phyloP scores from a whole-genome alignment of 2,329 filamentous ascomycete genomes.

The Ophiostoma montium region DNA sequence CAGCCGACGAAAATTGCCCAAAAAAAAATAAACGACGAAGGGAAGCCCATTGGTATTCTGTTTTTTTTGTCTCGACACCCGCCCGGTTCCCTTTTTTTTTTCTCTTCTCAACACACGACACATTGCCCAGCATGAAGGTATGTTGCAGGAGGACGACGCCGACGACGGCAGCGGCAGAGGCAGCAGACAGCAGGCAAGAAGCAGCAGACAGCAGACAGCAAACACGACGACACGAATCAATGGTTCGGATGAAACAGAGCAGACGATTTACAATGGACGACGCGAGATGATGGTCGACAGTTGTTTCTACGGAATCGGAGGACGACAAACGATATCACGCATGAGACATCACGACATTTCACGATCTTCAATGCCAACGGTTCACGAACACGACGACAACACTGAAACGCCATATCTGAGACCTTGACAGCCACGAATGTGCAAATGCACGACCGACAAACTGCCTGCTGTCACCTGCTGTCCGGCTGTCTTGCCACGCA shows the following conservation, averaged over 20 bases:
- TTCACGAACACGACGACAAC: too few species aligned
- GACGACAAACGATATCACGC: too few species aligned
- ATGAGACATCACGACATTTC: too few species aligned
- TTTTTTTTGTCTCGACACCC: conserved; percentile 8
- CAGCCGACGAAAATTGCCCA: not conserved
- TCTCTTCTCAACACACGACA: conserved; percentile 2
- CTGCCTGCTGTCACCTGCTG: not conserved
- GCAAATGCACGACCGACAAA: too few species aligned
- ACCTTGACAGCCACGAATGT: too few species aligned
- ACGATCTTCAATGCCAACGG: too few species aligned
- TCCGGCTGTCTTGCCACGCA: too few species aligned
- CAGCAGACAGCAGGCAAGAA: not conserved
- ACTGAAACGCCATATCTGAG: too few species aligned
- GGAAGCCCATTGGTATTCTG: conserved; percentile 7
- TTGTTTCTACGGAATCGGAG: too few species aligned
- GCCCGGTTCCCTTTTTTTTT: conserved; percentile 4
- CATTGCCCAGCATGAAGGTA: conserved; percentile 14
- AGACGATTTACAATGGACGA: too few species aligned
- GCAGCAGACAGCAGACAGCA: not conserved
- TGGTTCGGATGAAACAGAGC: too few species aligned
- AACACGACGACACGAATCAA: not conserved
- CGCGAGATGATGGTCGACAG: too few species aligned
- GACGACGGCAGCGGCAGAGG: not conserved
- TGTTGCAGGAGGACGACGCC: conserved; percentile 1
- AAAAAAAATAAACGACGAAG: not conserved